phyloP scores from a whole-genome alignment of 768 basidiomycete genomes.

The Auricularia sp. region DNA sequence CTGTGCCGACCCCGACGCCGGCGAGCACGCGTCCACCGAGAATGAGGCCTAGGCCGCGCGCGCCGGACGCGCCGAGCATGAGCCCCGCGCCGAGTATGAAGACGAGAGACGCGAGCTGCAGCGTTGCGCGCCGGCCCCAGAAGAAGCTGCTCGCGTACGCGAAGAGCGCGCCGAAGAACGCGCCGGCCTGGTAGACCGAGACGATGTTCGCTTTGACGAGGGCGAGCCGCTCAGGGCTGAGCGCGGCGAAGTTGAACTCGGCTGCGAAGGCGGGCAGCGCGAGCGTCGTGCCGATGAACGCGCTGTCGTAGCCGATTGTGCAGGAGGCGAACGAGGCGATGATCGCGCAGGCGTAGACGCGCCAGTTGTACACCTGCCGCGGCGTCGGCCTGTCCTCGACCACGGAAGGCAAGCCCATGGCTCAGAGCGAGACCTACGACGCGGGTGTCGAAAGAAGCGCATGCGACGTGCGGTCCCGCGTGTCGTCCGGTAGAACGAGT shows the following conservation, averaged over 20 bases:
- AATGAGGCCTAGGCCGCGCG: too few species aligned
- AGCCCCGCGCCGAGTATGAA: slow-evolving; percentile 36
- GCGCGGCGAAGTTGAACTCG: slow-evolving; percentile 31
- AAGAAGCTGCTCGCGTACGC: slow-evolving; percentile 31
- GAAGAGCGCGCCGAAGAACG: slow-evolving; percentile 32
- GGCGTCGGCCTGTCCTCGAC: slow-evolving; percentile 21
- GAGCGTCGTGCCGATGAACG: slow-evolving; percentile 39
- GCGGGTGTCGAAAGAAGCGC: too few species aligned
- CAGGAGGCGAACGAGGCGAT: slow-evolving; percentile 30
- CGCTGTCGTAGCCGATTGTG: slow-evolving; percentile 37
- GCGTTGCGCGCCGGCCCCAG: slow-evolving; percentile 27
- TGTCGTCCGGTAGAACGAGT: too few species aligned
- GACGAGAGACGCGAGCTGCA: slow-evolving; percentile 25
- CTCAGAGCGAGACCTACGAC: too few species aligned
- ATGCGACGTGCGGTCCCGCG: too few species aligned
- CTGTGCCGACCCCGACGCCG: slow-evolving; percentile 64
- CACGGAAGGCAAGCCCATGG: too few species aligned
- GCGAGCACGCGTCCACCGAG: slow-evolving; percentile 66
- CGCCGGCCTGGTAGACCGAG: slow-evolving; percentile 36
- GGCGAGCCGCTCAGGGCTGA: slow-evolving; percentile 22
- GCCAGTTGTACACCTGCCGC: slow-evolving; percentile 32
- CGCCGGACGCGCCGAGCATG: slow-evolving; percentile 33
- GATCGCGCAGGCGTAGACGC: slow-evolving; percentile 27
- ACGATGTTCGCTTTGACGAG: slow-evolving; percentile 36
- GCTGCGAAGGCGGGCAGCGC: slow-evolving; percentile 32